Conservation (phyloP, 169 alveolate genomes). For the Plasmodium inui region DNA sequence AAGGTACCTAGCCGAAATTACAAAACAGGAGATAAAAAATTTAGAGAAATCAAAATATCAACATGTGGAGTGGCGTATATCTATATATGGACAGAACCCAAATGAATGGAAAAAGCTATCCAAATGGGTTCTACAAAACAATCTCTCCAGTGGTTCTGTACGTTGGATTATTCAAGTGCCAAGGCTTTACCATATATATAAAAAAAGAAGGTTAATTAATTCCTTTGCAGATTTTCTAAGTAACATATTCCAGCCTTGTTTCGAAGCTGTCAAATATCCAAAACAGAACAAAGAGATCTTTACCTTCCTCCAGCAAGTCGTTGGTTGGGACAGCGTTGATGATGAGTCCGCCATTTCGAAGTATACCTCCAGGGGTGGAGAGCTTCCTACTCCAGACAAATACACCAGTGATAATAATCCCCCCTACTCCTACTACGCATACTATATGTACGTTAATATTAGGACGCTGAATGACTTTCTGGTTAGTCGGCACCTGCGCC, state of each 20-base stretch:
- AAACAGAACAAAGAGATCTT: conserved; percentile 83
- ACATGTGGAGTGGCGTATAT: conserved; percentile 93
- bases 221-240: conserved; percentile 88
- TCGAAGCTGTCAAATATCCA: conserved; percentile 89
- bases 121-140: conserved; percentile 90
- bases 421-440: conserved; percentile 94
- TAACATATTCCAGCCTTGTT: conserved; percentile 87
- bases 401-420: conserved; percentile 89
- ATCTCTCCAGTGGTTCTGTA: conserved; percentile 78
- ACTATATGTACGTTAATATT: conserved; percentile 92
- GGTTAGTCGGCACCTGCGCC: conserved; percentile 86
- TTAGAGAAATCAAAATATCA: conserved; percentile 89
- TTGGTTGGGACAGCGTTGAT: conserved; percentile 91
- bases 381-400: conserved; percentile 86
- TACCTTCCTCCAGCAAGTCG: conserved; percentile 78
- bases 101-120: conserved; percentile 93
- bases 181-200: conserved; percentile 88
- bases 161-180: conserved; percentile 94
- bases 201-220: conserved; percentile 78
- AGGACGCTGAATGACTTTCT: conserved; percentile 89
- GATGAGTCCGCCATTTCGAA: conserved; percentile 85
- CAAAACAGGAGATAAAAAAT: conserved; percentile 89
- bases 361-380: conserved; percentile 77
- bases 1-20: conserved; percentile 91
- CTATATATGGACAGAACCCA: conserved; percentile 91